Percentiles rank a stretch among this genome's conserved stretches.
Evolutionary conservation across 208 protist genomes (phyloP).

Genomic region (Lotmaria passim): DNA sequence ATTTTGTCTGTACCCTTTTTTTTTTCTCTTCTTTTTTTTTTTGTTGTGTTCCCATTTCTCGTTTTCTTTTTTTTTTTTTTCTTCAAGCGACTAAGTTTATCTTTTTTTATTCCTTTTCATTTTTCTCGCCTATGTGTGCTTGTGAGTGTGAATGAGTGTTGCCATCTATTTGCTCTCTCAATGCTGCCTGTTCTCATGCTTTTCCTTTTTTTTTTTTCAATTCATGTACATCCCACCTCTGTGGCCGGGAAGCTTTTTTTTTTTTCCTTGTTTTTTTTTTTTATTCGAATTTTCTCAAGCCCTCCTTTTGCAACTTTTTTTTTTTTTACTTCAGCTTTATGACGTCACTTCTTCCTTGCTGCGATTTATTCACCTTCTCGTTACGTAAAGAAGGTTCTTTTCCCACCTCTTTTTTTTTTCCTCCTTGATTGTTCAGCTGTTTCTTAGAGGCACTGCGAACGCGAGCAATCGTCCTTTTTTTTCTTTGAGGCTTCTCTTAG

Average conservation of each 20-base stretch:
- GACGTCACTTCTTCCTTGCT: too few relatives aligned
- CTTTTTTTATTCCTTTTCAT: too few relatives aligned
- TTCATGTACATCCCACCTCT: background rate
- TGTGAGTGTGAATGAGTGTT: background rate
- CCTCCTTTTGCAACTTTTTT: background rate
- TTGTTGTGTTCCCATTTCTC: background rate
- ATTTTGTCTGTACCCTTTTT: background rate
- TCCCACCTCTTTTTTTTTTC: conserved; percentile 15
- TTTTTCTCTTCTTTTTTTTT: conserved; percentile 12
- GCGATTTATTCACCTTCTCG: too few relatives aligned
- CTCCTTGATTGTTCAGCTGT: background rate
- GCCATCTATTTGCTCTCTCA: too few relatives aligned
- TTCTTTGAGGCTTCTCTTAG: too few relatives aligned
- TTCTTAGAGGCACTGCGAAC: too few relatives aligned
- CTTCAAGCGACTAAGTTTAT: too few relatives aligned
- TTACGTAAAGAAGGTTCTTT: too few relatives aligned
- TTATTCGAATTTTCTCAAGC: background rate
- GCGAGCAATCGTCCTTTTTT: conserved; percentile 11
- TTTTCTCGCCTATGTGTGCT: too few relatives aligned
- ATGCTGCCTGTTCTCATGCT: background rate
- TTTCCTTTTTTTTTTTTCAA: conserved; percentile 11
- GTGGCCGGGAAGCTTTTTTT: too few relatives aligned
- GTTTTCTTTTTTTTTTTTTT: background rate
- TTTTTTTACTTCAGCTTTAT: too few relatives aligned
- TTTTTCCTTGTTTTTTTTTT: conserved; percentile 4